Evolutionary conservation across 2,329 filamentous ascomycete species (phyloP).

Genomic region (Sporothrix globosa): DNA sequence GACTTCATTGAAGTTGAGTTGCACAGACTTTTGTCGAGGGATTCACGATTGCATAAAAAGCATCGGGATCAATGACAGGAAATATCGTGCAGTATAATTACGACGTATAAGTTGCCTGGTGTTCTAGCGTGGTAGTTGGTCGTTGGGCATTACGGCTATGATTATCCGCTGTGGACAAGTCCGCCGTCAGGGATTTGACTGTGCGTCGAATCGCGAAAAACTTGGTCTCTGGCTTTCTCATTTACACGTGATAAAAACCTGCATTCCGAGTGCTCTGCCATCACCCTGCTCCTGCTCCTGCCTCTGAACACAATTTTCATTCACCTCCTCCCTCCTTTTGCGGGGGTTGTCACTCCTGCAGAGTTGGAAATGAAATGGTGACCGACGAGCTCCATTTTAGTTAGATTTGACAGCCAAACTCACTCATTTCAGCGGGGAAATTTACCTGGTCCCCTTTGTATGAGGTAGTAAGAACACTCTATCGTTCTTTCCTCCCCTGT

Average conservation of each 20-base stretch:
- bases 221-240: no score
- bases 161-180: no score
- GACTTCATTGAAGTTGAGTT: not conserved
- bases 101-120: no score
- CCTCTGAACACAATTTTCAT: not conserved
- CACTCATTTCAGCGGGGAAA: not conserved
- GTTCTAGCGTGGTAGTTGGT: no score
- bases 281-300: not conserved
- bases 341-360: conserved; percentile 4
- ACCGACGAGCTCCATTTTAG: conserved; percentile 12
- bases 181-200: no score
- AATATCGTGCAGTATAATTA: no score
- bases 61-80: no score
- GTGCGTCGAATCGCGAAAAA: no score
- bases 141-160: no score
- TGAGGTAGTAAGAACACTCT: not conserved
- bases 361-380: conserved; percentile 27
- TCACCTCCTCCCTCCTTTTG: not conserved
- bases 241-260: not conserved
- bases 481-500: not conserved
- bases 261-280: not conserved
- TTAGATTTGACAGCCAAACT: conserved; percentile 20
- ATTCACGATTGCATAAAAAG: not conserved
- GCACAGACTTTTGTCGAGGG: conserved; percentile 3
- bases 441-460: not conserved